Percentiles rank a stretch among this genome's conserved stretches.
Conservation (phyloP, 2,329 filamentous ascomycete species). For the Metarhizium album region DNA sequence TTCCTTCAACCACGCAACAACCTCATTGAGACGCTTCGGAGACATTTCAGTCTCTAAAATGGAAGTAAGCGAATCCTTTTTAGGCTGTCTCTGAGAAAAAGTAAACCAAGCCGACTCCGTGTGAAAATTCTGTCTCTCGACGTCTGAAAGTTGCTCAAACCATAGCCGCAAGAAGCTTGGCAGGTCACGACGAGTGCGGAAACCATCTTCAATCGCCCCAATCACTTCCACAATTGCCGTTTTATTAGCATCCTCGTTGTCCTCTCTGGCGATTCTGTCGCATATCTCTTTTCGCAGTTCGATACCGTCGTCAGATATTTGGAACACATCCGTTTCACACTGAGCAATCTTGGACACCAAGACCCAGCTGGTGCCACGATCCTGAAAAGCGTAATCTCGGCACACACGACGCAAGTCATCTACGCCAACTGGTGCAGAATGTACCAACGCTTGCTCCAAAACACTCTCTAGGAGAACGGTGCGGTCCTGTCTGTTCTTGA, state of each 20-base stretch:
- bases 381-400: conserved; percentile 28
- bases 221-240: conserved; percentile 25
- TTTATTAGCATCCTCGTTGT: conserved; percentile 10
- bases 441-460: conserved; percentile 18
- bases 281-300: conserved; percentile 30
- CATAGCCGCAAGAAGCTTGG: conserved; percentile 36
- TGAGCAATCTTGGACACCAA: conserved; percentile 29
- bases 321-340: conserved; percentile 38
- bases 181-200: conserved; percentile 32
- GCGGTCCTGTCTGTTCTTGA: conserved; percentile 15
- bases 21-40: conserved; percentile 29
- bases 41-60: conserved; percentile 33
- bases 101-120: conserved; percentile 23
- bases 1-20: conserved; percentile 31
- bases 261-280: conserved; percentile 18
- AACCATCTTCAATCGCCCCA: conserved; percentile 31
- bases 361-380: conserved; percentile 28
- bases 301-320: conserved; percentile 27
- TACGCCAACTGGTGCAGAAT: conserved; percentile 25
- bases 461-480: conserved; percentile 20
- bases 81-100: conserved; percentile 12
- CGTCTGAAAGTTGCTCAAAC: conserved; percentile 30
- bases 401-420: conserved; percentile 32
- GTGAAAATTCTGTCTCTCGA: conserved; percentile 19
- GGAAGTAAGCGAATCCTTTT: conserved; percentile 10